Evolutionary conservation across 2,329 filamentous ascomycete genomes (phyloP).

Genomic region (Coniochaeta ligniaria): DNA sequence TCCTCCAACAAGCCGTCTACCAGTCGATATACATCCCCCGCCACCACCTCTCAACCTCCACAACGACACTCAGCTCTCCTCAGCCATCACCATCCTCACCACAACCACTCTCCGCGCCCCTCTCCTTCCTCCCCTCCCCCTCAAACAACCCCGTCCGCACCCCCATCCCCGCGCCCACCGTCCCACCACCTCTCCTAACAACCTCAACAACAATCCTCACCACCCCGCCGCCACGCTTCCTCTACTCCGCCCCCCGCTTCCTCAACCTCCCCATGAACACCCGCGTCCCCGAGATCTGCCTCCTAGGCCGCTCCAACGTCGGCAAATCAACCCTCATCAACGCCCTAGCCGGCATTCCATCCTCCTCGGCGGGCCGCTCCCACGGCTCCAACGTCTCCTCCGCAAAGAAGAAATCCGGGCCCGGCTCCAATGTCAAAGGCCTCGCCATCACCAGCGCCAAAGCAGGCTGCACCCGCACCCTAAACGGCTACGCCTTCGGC

Average conservation of each 20-base stretch:
- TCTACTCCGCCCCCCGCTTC: slow-evolving; percentile 43
- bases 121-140: slow-evolving; percentile 21
- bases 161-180: slow-evolving; percentile 11
- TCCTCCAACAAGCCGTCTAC: slow-evolving; percentile 9
- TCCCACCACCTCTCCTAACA: slow-evolving; percentile 10
- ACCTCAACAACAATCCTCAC: slow-evolving; percentile 19
- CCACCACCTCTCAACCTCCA: not conserved
- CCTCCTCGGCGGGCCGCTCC: slow-evolving; percentile 15
- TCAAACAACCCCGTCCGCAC: slow-evolving; percentile 13
- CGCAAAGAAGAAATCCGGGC: not conserved
- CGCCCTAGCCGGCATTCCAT: slow-evolving; percentile 52
- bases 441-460: slow-evolving; percentile 43
- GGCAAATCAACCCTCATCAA: slow-evolving; percentile 89
- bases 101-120: slow-evolving; percentile 1
- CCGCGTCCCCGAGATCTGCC: slow-evolving; percentile 56
- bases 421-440: slow-evolving; percentile 22
- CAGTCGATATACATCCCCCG: not conserved
- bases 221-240: slow-evolving; percentile 20
- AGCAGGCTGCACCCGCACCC: slow-evolving; percentile 45
- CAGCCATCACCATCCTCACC: not conserved
- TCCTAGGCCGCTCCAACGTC: slow-evolving; percentile 82
- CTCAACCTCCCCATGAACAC: slow-evolving; percentile 43
- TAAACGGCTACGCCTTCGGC: slow-evolving; percentile 51
- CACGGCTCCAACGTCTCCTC: slow-evolving; percentile 13
- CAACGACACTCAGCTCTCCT: not conserved